Evolutionary conservation across 2,329 filamentous ascomycete species (phyloP).

Genomic region (Shiraia sp.): DNA sequence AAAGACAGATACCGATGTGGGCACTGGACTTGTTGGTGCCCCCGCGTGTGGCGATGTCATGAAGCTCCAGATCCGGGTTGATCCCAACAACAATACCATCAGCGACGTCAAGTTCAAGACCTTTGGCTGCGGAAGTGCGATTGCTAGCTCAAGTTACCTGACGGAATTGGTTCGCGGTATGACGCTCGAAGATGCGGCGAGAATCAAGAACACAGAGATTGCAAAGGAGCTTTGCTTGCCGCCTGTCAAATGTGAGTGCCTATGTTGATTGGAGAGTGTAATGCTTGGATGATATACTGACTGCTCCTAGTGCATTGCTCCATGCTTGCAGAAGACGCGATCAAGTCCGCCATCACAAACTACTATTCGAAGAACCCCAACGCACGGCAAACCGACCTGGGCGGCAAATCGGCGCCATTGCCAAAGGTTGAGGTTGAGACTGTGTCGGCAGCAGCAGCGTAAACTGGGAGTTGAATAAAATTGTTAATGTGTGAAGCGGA

Average conservation of each 20-base stretch:
- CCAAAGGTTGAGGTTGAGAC: conserved; percentile 67
- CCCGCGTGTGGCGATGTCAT: conserved; percentile 91
- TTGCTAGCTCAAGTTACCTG: conserved; percentile 91
- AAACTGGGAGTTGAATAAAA: conserved; percentile 21
- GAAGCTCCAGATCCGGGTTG: conserved; percentile 92
- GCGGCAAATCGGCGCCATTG: conserved; percentile 71
- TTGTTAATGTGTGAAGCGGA: conserved; percentile 20
- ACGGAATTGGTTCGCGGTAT: conserved; percentile 95
- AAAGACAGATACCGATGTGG: conserved; percentile 81
- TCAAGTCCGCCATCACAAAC: conserved; percentile 88
- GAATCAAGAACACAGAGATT: conserved; percentile 96
- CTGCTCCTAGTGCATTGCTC: conserved; percentile 76
- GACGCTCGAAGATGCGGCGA: conserved; percentile 90
- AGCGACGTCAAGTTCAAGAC: conserved; percentile 98
- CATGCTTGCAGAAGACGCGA: conserved; percentile 89
- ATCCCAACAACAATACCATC: conserved; percentile 84
- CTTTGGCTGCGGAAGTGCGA: conserved; percentile 91
- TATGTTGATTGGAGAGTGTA: background rate
- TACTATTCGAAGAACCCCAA: conserved; percentile 91
- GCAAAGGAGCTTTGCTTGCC: conserved; percentile 92
- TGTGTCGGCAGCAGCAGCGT: conserved; percentile 46
- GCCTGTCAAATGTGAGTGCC: conserved; percentile 77
- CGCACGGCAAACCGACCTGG: conserved; percentile 72
- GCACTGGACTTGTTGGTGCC: conserved; percentile 88
- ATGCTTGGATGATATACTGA: conserved; percentile 19